Conservation (phyloP, 208 protist species). For the Leishmania tarentolae region DNA sequence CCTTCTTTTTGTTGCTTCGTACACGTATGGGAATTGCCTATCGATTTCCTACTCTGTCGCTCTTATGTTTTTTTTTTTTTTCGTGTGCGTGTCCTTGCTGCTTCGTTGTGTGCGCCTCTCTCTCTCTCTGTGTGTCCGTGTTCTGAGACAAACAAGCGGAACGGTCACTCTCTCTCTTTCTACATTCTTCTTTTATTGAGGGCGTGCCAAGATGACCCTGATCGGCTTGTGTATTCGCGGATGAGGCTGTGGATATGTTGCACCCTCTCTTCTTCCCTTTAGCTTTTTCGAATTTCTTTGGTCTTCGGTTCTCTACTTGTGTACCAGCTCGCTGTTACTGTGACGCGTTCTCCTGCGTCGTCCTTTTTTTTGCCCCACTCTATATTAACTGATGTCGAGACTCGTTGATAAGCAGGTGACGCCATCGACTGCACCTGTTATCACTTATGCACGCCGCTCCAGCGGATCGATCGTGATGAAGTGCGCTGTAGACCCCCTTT, state of each 20-base stretch:
- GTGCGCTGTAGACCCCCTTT: neutral
- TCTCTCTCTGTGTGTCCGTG: no score
- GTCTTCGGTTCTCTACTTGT: no score
- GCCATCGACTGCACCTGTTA: neutral
- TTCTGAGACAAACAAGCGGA: no score
- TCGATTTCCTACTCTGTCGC: neutral
- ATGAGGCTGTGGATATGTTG: neutral
- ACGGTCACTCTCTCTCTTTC: neutral
- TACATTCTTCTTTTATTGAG: neutral
- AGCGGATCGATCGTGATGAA: neutral
- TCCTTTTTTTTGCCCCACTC: neutral
- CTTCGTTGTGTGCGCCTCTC: neutral
- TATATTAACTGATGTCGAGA: neutral
- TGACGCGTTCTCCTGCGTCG: neutral
- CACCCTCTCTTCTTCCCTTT: neutral
- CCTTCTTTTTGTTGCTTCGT: neutral
- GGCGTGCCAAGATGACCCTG: neutral
- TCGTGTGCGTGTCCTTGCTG: no score
- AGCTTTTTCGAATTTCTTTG: no score
- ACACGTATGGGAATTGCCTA: neutral
- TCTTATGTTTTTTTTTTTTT: neutral
- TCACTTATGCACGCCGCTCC: neutral
- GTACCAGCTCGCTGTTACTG: no score
- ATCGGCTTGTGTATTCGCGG: neutral
- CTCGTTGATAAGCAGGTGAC: neutral